Conservation (phyloP, 2,329 filamentous ascomycete species). For the Metarhizium anisopliae region DNA sequence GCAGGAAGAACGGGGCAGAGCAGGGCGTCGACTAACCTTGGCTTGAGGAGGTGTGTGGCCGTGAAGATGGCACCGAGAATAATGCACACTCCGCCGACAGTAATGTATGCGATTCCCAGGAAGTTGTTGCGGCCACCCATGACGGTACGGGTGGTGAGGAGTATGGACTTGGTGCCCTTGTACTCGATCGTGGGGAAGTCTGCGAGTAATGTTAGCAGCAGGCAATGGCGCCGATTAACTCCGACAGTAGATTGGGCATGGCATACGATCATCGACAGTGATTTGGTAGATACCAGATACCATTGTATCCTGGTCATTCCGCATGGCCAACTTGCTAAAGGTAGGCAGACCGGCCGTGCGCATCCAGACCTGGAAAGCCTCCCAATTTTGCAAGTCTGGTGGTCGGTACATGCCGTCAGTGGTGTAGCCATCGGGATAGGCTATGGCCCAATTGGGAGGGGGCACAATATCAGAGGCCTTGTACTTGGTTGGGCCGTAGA, state of each 20-base stretch:
- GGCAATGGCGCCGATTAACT: neutral
- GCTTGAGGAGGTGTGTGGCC: conserved; percentile 81
- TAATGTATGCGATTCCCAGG: conserved; percentile 90
- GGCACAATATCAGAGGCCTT: conserved; percentile 58
- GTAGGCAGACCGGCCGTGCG: conserved; percentile 85
- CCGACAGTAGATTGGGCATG: neutral
- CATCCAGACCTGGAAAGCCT: conserved; percentile 98
- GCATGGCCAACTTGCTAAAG: conserved; percentile 86
- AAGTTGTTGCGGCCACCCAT: conserved; percentile 95
- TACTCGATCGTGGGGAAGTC: conserved; percentile 75
- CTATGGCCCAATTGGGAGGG: conserved; percentile 74
- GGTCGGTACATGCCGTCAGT: conserved; percentile 43
- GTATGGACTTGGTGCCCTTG: conserved; percentile 79
- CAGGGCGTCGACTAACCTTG: conserved; percentile 50
- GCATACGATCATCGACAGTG: conserved; percentile 69
- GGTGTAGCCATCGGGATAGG: conserved; percentile 65
- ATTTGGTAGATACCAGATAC: conserved; percentile 63
- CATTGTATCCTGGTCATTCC: conserved; percentile 68
- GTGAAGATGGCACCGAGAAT: conserved; percentile 83
- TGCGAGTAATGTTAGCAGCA: conserved; percentile 25
- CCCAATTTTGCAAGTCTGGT: conserved; percentile 64
- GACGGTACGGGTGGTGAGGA: conserved; percentile 82
- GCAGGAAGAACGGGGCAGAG: no score
- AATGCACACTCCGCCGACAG: conserved; percentile 88
- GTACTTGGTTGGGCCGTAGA: conserved; percentile 68